These are phyloP conservation scores for Ceratocystis colombiana DNA, from an alignment of 2,329 filamentous ascomycete species.

Conservation along the genomic window DNA sequence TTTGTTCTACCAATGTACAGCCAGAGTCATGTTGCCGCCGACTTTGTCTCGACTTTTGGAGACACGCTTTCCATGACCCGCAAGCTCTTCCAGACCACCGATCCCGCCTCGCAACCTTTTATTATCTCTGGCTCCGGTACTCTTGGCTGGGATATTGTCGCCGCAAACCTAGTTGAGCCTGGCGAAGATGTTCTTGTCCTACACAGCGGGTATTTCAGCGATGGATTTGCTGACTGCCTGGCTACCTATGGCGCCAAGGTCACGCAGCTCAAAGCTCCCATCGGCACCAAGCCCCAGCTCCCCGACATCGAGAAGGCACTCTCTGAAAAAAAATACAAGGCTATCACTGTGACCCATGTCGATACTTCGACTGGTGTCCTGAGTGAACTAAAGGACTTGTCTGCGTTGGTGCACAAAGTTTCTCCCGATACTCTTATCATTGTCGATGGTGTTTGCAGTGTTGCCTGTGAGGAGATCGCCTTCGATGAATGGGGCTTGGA, in stretches of 20 bases:
- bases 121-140: conserved; percentile 91
- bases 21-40: conserved; percentile 84
- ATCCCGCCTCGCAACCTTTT: conserved; percentile 76
- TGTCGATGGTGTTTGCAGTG: conserved; percentile 94
- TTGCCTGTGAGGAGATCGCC: conserved; percentile 87
- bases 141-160: conserved; percentile 90
- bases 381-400: conserved; percentile 75
- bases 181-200: conserved; percentile 87
- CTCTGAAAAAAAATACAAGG: conserved; percentile 84
- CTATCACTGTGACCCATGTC: conserved; percentile 90
- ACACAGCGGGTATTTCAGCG: conserved; percentile 94
- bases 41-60: conserved; percentile 82
- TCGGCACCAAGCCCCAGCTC: conserved; percentile 78
- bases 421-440: conserved; percentile 85
- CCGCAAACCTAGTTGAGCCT: conserved; percentile 82
- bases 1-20: conserved; percentile 37
- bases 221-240: conserved; percentile 88
- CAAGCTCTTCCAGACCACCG: conserved; percentile 85
- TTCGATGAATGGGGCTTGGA: conserved; percentile 95
- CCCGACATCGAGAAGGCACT: conserved; percentile 81
- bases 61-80: conserved; percentile 80
- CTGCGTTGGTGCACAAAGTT: conserved; percentile 72
- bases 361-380: conserved; percentile 95
- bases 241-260: conserved; percentile 82
- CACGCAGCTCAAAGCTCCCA: conserved; percentile 78